Percentiles rank a stretch among this genome's conserved stretches.
These are phyloP conservation scores for Eustoma russellianum DNA, from an alignment of 257 asterid genomes.

Conservation along the genomic window DNA sequence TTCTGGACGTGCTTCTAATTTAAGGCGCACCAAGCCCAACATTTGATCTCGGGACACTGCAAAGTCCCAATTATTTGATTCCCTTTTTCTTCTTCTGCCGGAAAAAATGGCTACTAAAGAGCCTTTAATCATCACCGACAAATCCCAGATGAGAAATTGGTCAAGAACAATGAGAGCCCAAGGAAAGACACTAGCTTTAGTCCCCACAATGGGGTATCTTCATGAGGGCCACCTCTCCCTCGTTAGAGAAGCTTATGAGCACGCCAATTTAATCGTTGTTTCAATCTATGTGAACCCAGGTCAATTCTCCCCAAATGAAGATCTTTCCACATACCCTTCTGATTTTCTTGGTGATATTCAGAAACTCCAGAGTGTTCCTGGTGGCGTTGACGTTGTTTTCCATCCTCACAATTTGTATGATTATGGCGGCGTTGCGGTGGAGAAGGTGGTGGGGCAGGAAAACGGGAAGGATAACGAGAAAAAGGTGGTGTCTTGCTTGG, in stretches of 20 bases:
- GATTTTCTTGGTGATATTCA: slow-evolving; percentile 71
- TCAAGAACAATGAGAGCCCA: slow-evolving; percentile 51
- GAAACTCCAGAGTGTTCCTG: slow-evolving; percentile 41
- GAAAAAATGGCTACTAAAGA: slow-evolving; percentile 37
- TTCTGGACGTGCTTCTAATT: no score
- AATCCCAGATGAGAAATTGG: slow-evolving; percentile 76
- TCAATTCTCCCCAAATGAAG: slow-evolving; percentile 87
- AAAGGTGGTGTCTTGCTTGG: slow-evolving; percentile 56
- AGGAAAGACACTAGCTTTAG: slow-evolving; percentile 62
- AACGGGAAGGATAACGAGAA: slow-evolving; percentile 9
- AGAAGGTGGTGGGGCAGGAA: slow-evolving; percentile 4
- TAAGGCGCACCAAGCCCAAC: no score
- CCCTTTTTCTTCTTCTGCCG: background rate
- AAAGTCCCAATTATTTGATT: background rate
- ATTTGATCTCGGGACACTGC: background rate
- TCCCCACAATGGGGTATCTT: slow-evolving; percentile 93
- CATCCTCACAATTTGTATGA: slow-evolving; percentile 67
- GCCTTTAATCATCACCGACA: slow-evolving; percentile 49
- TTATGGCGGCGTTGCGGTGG: slow-evolving; percentile 24
- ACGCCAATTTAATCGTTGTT: slow-evolving; percentile 50
- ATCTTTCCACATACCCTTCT: slow-evolving; percentile 86
- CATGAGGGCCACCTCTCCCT: slow-evolving; percentile 89
- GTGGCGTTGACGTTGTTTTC: slow-evolving; percentile 78
- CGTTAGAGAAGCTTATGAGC: slow-evolving; percentile 48
- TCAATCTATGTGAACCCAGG: slow-evolving; percentile 89